Evolutionary conservation across 495 filamentous ascomycete genomes (phyloP), one percentile per base, ranked within the genome.

Genomic region (Amorphotheca resinae): DNA sequence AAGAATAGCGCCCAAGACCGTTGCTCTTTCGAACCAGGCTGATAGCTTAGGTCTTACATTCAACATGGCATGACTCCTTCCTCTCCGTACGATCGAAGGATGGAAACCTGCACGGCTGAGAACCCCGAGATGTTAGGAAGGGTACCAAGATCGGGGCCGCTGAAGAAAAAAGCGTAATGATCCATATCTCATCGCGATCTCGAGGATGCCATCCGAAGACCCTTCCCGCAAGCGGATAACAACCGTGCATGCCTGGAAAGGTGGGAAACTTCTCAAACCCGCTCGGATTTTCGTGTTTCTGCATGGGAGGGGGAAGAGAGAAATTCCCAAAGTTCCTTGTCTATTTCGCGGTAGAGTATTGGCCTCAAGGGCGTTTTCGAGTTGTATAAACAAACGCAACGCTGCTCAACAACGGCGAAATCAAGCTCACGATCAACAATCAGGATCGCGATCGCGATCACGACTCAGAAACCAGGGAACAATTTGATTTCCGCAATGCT

Each of bases 81-180:
- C 60, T 14, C 45, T 68, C 28, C 52, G 62, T 39, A 64, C 64
- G 17, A 66, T 68, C 35, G 63, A 66, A 38, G 61, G 17, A 66
- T 68, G 33, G 63, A 66, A 38, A 60, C 64, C 7, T 58, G 55
- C 22, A 68, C 64, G 3, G 64, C 65, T 6, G 64, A 46, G 20
- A 57, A 55, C 11, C 57, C 61, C n/a, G 51, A 56, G 35, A 61
- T 52, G 1, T 25, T 64, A 18, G 58, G 59, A 4, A 30, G 38
- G 52, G 63, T 56, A 12, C 59, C 61, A 4, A 44, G 47, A 41
- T 53, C 48, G 26, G 62, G 62, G 8, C 55, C 55, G 49, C 28
- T 66, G 35, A 53, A 53, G 34, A 59, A 39, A 12, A 60, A 60
- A 3, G n/a, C n/a, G n/a, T n/a, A 63, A 53, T 38, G 60, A 63